Percentiles rank a stretch among this genome's conserved stretches.
Conservation (phyloP, 345 rosid species). For the Pistacia vera region DNA sequence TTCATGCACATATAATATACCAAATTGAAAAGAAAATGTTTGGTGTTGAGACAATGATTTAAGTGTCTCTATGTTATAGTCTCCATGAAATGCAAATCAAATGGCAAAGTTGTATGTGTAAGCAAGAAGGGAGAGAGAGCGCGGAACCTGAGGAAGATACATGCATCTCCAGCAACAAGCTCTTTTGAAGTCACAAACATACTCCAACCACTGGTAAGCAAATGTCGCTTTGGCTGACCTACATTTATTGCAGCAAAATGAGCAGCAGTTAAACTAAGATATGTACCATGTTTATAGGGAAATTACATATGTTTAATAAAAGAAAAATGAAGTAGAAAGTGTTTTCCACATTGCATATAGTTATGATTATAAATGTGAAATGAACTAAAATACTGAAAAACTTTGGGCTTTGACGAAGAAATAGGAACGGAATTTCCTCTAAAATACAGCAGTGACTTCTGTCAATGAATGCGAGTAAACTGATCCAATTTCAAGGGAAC, state of each 20-base stretch:
- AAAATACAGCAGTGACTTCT: neutral
- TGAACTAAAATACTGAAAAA: neutral
- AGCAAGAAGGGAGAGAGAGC: conserved; percentile 8
- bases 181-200: conserved; percentile 48
- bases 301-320: neutral
- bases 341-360: neutral
- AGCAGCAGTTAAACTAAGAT: neutral
- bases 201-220: conserved; percentile 68
- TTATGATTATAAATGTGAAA: neutral
- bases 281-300: neutral
- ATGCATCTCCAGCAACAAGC: conserved; percentile 50
- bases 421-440: neutral
- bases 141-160: conserved; percentile 52
- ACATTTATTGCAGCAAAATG: conserved; percentile 11
- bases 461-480: neutral
- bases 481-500: neutral
- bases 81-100: neutral
- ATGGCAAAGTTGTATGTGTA: neutral
- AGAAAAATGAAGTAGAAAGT: neutral
- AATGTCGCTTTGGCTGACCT: conserved; percentile 66
- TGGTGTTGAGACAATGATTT: neutral
- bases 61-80: neutral
- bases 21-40: neutral
- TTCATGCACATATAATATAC: neutral
- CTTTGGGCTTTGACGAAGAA: neutral